Base-by-base conservation (phyloP, 2,329 filamentous ascomycete species). In the Rhynchosporium secalis region DNA sequence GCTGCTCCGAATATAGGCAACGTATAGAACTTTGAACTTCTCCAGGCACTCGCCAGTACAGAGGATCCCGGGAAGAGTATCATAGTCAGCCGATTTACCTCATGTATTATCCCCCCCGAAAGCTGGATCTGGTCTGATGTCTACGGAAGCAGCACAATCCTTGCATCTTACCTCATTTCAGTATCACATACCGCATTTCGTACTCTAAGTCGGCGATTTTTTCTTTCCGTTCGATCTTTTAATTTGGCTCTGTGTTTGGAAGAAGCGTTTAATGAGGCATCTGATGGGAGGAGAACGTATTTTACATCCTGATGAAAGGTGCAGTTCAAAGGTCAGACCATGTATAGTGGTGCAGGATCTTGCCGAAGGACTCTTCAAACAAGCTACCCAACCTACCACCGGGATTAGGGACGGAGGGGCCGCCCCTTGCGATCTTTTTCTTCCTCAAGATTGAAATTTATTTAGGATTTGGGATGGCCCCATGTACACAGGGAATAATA, bases 311-410 rank as follows among this genome's bases (percentile, higher is more conserved):
- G 31, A 55, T 15, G n/a, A 64, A 62, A 67, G 64, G 60, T 41
- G 64, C 59, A 45, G 49, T 48, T 43, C 45, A 47, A 56, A 40
- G 58, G 63, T 63, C 65, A 66, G 60, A 63, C 58, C 65, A 62
- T 56, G 46, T 58, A 20, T 52, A 26, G 47, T 36, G 40, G 31
- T 45, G n/a, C 59, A 48, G 65, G 36, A 31, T 47, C 41, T n/a
- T 62, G 63, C 60, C 52, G 49, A 52, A 51, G 48, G 51, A 57
- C 63, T 62, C 54, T 61, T 67, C 63, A 67, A 67, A 67, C 63
- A 41, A 63, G 62, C 65, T 65, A 36, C 33, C 6, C 33, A 6
- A 65, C 26, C 33, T 36, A 65, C 26, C 55, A 61, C 65, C 60
- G 55, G 62, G 58, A 56, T 54, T 54, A 28, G 15, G 52, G 38